Base-by-base conservation (phyloP, 805 yeast species). In the Groenewaldozyma salmanticensis region DNA sequence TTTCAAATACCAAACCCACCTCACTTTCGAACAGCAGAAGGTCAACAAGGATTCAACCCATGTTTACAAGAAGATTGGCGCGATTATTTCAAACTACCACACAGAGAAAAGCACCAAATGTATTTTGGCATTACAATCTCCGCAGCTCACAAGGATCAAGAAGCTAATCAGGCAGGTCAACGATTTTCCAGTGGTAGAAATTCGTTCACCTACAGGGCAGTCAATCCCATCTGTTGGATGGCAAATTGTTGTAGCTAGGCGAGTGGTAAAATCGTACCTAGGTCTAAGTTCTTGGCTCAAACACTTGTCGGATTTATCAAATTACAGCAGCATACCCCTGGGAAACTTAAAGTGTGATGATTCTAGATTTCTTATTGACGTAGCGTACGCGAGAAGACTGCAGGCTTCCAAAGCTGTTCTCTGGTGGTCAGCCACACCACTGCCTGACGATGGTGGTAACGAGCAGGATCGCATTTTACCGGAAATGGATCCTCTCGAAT, bases 351-450 rank as follows among this genome's bases (percentile, higher is more conserved):
- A 77, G 47, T 68, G 77, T n/a, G 90, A 82, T 43, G 81, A 84
- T 48, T 68, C 79, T 61, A 79, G 83, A 0, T 83, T 75, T 51
- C 65, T 87, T 52, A 81, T 90, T 44, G 99, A 92, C 59, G 71
- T 90, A 33, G 78, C 78, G 42, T 92, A 85, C 59, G 94, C 97
- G 0, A 69, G 98, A 52, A 69, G 78, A 39, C 68, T 92, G 42
- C 66, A 66, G 16, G 70, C 75, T 36, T 73, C 75, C 37, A 75
- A 77, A 45, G 73, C 83, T 32, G 80, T 90, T 4, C 64, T 94
- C 22, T 92, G 98, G 97, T 92, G 98, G 97, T 83, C 95, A 0
- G 74, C 79, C 3, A 68, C 70, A 15, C 82, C 90, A 1, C 60
- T 72, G 35, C 90, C 96, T 0, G 96, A 86, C 54, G 79, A 75